Evolutionary conservation across 2,329 filamentous ascomycete species (phyloP), one percentile per base, ranked within the genome.

Genomic region (Sclerotinia nivalis): DNA sequence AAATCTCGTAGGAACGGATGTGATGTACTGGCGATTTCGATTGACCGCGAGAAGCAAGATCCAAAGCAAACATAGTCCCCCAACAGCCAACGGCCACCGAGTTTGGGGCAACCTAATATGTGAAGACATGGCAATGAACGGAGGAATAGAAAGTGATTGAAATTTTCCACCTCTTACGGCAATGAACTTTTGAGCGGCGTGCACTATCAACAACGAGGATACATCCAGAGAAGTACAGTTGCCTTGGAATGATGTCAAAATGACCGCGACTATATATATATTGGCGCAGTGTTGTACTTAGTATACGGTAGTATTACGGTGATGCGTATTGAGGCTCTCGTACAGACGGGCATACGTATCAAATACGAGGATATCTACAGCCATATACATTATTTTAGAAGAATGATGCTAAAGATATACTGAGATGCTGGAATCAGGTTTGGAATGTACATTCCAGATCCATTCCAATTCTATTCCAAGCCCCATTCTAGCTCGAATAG

Each of bases 171-270:
- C 20, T 25, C 34, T 47, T 31, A 25, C 4, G 59, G 31, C 12
- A 47, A 49, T 9, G 13, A 20, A 47, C 1, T 18, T 45, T 61
- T 61, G 37, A 56, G 25, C 31, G 20, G 20, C 4, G 12, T 56
- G n/a, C 20, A 2, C 28, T 55, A 4, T 55, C 28, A 34, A 34
- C 15, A 9, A 20, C 7, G 25, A 54, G 18, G 2, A 55, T 20
- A 43, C 52, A 31, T 55, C 18, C 15, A 20, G 22, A 31, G 18
- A 56, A 22, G 13, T 52, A 54, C 28, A 70, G 80, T 66, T 81
- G 96, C 94, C 94, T 98, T 81, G 98, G 96, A 74, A 98, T 97
- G 78, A 94, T 97, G 95, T 98, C 81, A 98, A 82, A 73, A 98
- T 93, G 31, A 96, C 95, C 13, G 96, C 96, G 50, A 98, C 96